A percentile compares a stretch with the other conserved stretches of the same genome.
phyloP scores from a whole-genome alignment of 2,329 filamentous ascomycete species.

The Cladophialophora bantiana region DNA sequence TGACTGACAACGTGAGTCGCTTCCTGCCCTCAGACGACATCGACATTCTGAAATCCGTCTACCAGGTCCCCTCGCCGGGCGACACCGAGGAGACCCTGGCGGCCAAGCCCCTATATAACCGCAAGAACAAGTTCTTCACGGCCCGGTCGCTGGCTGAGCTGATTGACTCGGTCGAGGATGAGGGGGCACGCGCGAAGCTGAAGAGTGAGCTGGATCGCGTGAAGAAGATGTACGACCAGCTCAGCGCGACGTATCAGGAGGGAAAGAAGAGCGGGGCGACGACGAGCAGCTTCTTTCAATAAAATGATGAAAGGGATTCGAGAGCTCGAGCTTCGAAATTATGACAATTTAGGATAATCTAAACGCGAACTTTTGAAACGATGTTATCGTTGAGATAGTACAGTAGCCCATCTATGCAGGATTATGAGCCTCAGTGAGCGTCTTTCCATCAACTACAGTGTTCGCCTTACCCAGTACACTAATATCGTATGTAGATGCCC shows the following conservation, averaged over 20 bases:
- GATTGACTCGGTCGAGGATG: conserved; percentile 47
- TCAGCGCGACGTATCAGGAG: conserved; percentile 60
- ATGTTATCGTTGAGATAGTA: neutral
- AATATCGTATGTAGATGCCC: conserved; percentile 24
- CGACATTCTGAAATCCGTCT: conserved; percentile 64
- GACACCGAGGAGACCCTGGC: conserved; percentile 48
- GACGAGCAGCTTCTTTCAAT: conserved; percentile 35
- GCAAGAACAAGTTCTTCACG: conserved; percentile 63
- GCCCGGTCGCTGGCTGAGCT: conserved; percentile 33
- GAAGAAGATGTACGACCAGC: conserved; percentile 56
- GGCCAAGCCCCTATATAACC: conserved; percentile 59
- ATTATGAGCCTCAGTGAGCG: neutral
- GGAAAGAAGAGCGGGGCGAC: conserved; percentile 48
- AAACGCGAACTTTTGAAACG: no score
- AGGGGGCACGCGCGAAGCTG: conserved; percentile 47
- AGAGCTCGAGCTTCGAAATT: no score
- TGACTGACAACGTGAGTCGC: neutral
- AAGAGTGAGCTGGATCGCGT: conserved; percentile 55
- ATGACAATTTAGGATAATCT: no score
- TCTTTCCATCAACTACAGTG: neutral
- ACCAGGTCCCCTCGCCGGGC: conserved; percentile 53
- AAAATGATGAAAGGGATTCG: no score
- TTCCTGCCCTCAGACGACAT: conserved; percentile 51
- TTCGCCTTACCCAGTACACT: neutral
- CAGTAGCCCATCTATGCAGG: neutral